A percentile compares a stretch with the other conserved stretches of the same genome.
These are phyloP conservation scores for Cytospora paraplurivora DNA, from an alignment of 2,329 filamentous ascomycete species.

Conservation along the genomic window DNA sequence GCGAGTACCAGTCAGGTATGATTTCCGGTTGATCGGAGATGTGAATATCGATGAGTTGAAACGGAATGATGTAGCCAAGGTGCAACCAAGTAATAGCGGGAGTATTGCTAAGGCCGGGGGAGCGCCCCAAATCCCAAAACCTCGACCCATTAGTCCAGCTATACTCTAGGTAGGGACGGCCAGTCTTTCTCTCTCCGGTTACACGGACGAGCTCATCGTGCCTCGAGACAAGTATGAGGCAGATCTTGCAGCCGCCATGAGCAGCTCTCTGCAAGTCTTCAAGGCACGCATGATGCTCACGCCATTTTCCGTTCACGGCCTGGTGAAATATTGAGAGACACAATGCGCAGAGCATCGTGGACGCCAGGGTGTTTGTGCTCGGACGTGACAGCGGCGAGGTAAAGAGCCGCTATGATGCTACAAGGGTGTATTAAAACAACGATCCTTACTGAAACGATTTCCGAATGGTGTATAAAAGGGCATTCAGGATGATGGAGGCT, in stretches of 20 bases:
- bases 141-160: not conserved
- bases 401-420: too few species aligned
- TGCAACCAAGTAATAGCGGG: not conserved
- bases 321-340: slow-evolving; percentile 5
- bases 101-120: not conserved
- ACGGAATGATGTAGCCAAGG: not conserved
- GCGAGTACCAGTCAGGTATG: not conserved
- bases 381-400: too few species aligned
- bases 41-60: not conserved
- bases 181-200: not conserved
- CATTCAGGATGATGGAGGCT: too few species aligned
- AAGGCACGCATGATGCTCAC: not conserved
- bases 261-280: not conserved
- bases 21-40: not conserved
- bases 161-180: not conserved
- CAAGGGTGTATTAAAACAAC: too few species aligned
- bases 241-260: not conserved
- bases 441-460: too few species aligned
- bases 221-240: not conserved
- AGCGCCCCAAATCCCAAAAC: too few species aligned
- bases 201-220: not conserved
- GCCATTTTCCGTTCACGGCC: not conserved
- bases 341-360: slow-evolving; percentile 1
- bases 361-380: too few species aligned
- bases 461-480: too few species aligned